phyloP scores from a whole-genome alignment of 2,329 filamentous ascomycete genomes.

The Fusarium heterosporum region DNA sequence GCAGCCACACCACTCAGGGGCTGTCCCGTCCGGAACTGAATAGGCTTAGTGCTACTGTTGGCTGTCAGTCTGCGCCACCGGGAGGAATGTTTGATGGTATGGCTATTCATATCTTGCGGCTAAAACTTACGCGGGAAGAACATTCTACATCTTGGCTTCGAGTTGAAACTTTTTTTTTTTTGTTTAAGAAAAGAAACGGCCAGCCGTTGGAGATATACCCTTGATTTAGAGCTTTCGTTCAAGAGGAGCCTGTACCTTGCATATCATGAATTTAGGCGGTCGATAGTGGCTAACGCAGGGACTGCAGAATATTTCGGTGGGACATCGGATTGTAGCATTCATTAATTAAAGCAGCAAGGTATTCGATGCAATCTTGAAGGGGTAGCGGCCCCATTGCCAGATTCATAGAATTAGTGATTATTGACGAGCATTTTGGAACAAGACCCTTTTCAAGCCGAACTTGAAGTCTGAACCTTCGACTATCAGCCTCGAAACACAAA shows the following conservation, averaged over 20 bases:
- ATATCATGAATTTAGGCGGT: background rate
- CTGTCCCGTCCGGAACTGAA: background rate
- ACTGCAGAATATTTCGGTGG: constrained; percentile 5
- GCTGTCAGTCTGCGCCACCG: constrained; percentile 10
- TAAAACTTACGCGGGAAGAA: constrained; percentile 10
- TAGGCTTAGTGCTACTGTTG: constrained; percentile 6
- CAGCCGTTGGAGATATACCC: background rate
- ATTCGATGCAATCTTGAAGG: background rate
- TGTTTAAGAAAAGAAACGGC: background rate
- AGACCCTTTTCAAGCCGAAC: background rate
- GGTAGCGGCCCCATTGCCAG: constrained; percentile 1
- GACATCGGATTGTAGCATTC: constrained; percentile 29
- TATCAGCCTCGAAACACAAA: constrained; percentile 1
- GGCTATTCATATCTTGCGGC: constrained; percentile 9
- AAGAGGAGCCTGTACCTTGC: background rate
- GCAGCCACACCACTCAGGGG: constrained; percentile 45
- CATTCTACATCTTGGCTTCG: constrained; percentile 3
- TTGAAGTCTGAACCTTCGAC: background rate
- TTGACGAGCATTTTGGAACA: background rate
- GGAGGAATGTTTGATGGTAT: background rate
- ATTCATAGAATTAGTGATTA: background rate
- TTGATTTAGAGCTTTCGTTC: background rate
- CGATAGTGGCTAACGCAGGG: constrained; percentile 8
- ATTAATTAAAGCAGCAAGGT: constrained; percentile 10
- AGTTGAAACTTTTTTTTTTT: constrained; percentile 5